These are phyloP conservation scores for Pseudonectria buxi DNA, from an alignment of 2,329 filamentous ascomycete genomes.

Conservation along the genomic window DNA sequence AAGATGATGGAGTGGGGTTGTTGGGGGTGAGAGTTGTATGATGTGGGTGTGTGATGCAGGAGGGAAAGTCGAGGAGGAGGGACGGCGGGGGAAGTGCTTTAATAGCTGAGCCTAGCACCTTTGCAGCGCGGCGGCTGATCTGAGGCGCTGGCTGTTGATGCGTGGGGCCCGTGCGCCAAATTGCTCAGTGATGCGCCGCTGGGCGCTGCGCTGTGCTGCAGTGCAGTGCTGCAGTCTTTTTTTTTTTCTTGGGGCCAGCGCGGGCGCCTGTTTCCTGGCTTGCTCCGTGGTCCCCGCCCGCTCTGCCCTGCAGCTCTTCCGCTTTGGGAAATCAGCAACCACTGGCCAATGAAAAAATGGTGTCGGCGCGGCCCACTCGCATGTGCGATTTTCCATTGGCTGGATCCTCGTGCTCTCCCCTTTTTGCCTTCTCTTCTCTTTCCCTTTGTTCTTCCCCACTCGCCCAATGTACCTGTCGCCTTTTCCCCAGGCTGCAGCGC, in stretches of 20 bases:
- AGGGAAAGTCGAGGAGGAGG: constrained; percentile 29
- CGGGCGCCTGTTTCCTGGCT: too few species aligned
- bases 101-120: constrained; percentile 30
- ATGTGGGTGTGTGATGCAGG: constrained; percentile 36
- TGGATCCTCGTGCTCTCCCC: constrained; percentile 3
- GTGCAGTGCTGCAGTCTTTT: too few species aligned
- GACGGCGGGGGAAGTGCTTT: constrained; percentile 40
- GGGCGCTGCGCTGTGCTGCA: too few species aligned
- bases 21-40: constrained; percentile 21
- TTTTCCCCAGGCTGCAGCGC: too few species aligned
- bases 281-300: too few species aligned
- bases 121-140: constrained; percentile 31
- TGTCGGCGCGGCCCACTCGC: constrained; percentile 1
- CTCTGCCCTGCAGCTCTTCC: too few species aligned
- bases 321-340: constrained; percentile 5
- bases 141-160: constrained; percentile 16
- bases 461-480: too few species aligned
- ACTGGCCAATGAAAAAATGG: constrained; percentile 13
- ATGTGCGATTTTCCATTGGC: constrained; percentile 24
- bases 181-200: too few species aligned
- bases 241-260: constrained; percentile 13
- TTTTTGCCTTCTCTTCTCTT: constrained; percentile 2
- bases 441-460: constrained; percentile 2
- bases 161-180: constrained; percentile 16
- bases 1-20: constrained; percentile 22